phyloP scores from a whole-genome alignment of 1,139 yeast genomes.

The Diutina sp. region DNA sequence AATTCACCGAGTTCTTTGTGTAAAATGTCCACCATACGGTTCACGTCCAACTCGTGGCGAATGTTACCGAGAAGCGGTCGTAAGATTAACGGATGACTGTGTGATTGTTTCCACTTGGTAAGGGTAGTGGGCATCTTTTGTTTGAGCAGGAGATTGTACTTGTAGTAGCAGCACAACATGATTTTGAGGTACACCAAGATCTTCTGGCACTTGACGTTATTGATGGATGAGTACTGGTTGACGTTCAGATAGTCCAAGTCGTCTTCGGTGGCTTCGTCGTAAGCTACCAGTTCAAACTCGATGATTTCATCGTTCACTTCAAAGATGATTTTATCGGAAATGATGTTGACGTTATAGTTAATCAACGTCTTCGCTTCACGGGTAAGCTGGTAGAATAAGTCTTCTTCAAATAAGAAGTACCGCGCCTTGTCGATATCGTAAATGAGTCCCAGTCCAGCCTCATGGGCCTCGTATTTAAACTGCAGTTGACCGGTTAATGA shows the following conservation, averaged over 20 bases:
- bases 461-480: neutral
- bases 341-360: conserved; percentile 61
- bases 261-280: conserved; percentile 34
- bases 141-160: conserved; percentile 33
- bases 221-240: conserved; percentile 18
- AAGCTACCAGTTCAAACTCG: conserved; percentile 53
- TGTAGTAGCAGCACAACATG: conserved; percentile 49
- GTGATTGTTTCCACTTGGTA: conserved; percentile 38
- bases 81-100: conserved; percentile 38
- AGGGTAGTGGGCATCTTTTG: conserved; percentile 35
- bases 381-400: conserved; percentile 55
- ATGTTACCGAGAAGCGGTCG: conserved; percentile 61
- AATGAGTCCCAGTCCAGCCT: conserved; percentile 12
- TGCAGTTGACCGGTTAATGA: conserved; percentile 30
- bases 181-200: conserved; percentile 41
- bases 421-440: conserved; percentile 49
- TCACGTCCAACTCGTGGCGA: conserved; percentile 43
- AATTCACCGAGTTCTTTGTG: conserved; percentile 9
- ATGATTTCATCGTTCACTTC: conserved; percentile 55
- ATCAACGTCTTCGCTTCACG: conserved; percentile 64
- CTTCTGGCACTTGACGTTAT: conserved; percentile 36
- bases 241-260: conserved; percentile 19
- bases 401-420: conserved; percentile 75
- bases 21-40: conserved; percentile 28
- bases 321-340: conserved; percentile 48